A percentile compares a stretch with the other conserved stretches of the same genome.
Evolutionary conservation across 345 rosid species (phyloP).

Genomic region (Linum usitatissimum): DNA sequence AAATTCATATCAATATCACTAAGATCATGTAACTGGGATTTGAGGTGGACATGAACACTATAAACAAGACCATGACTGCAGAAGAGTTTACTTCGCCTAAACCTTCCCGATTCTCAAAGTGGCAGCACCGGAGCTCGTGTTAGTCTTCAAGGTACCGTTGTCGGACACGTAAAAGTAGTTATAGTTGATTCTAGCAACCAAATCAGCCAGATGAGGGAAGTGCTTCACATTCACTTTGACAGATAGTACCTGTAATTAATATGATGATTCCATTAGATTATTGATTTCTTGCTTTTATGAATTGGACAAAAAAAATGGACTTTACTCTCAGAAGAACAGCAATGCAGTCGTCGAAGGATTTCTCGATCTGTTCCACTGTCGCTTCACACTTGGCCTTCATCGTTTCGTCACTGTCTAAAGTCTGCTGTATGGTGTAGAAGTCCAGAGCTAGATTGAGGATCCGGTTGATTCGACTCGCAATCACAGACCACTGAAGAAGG

Average conservation of each 20-base stretch:
- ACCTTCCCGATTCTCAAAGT: slow-evolving; percentile 5
- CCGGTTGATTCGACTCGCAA: slow-evolving; percentile 82
- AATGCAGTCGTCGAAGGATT: slow-evolving; percentile 82
- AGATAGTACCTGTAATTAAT: slow-evolving; percentile 56
- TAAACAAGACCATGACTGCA: no score
- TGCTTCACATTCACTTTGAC: slow-evolving; percentile 83
- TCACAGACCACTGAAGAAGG: slow-evolving; percentile 70
- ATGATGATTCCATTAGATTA: not conserved
- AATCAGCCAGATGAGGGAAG: slow-evolving; percentile 90
- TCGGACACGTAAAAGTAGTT: slow-evolving; percentile 93
- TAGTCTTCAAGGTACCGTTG: slow-evolving; percentile 58
- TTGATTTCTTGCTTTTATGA: not conserved
- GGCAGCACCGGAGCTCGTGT: slow-evolving; percentile 36
- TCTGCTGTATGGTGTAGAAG: slow-evolving; percentile 81
- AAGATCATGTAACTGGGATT: no score
- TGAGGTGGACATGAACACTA: no score
- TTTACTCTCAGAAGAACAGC: slow-evolving; percentile 88
- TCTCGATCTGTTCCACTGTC: slow-evolving; percentile 74
- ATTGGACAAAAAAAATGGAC: slow-evolving; percentile 3
- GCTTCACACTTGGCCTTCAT: slow-evolving; percentile 74
- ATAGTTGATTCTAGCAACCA: slow-evolving; percentile 88
- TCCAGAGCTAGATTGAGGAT: slow-evolving; percentile 85
- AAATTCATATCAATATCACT: no score
- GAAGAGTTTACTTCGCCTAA: not conserved
- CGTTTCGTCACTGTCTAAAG: slow-evolving; percentile 64